Conservation (phyloP, 139 green algal genomes). For the Auxenochlorella pyrenoidosa region DNA sequence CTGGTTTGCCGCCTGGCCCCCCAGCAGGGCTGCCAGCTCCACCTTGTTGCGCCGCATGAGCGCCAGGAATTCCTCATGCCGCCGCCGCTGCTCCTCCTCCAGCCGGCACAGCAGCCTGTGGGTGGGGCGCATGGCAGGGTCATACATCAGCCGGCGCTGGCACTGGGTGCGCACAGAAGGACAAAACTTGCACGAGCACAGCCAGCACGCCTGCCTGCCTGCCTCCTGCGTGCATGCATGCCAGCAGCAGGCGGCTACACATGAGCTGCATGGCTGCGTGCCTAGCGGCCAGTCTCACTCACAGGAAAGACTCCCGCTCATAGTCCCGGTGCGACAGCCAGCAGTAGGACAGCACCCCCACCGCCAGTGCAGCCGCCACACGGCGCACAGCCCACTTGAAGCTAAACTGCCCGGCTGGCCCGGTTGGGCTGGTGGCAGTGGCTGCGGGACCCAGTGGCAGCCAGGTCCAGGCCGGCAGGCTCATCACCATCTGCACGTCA, state of each 20-base stretch:
- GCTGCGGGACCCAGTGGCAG: background rate
- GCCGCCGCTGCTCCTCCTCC: conserved; percentile 9
- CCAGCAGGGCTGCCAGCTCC: conserved; percentile 23
- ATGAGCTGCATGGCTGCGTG: background rate
- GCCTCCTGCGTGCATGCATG: background rate
- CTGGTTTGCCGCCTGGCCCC: background rate
- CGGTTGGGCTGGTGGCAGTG: background rate
- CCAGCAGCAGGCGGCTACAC: background rate
- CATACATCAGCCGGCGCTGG: too few species aligned
- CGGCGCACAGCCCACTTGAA: conserved; percentile 28
- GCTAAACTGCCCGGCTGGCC: conserved; percentile 5
- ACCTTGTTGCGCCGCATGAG: conserved; percentile 6
- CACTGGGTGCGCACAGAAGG: too few species aligned
- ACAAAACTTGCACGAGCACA: too few species aligned
- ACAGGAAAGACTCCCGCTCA: conserved; percentile 39
- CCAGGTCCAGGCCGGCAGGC: conserved; percentile 18
- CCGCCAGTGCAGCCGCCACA: background rate
- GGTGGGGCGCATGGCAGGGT: background rate
- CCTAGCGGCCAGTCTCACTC: background rate
- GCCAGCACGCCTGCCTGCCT: too few species aligned
- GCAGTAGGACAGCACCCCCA: background rate
- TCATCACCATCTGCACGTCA: conserved; percentile 22
- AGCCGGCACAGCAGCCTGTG: conserved; percentile 20
- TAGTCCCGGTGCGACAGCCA: conserved; percentile 24
- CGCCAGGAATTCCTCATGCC: conserved; percentile 5